A percentile compares a stretch with the other conserved stretches of the same genome.
These are phyloP conservation scores for Diplodia sapinea DNA, from an alignment of 2,329 filamentous ascomycete genomes.

Conservation along the genomic window DNA sequence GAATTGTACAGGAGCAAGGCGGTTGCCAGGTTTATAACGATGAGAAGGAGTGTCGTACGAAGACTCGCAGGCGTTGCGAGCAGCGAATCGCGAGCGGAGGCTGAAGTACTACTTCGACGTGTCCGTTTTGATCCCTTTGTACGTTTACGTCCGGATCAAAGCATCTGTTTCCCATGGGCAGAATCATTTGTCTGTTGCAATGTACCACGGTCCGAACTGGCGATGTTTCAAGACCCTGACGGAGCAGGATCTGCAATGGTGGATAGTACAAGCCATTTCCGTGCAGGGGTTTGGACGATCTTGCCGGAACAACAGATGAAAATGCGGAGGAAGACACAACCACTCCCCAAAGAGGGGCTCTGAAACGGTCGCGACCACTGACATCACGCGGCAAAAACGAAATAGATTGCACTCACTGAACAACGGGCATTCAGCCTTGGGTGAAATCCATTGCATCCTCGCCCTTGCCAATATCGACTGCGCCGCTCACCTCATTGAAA, in stretches of 20 bases:
- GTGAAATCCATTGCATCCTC: slow-evolving; percentile 26
- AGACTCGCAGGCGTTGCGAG: neutral
- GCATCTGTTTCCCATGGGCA: neutral
- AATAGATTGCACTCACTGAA: slow-evolving; percentile 13
- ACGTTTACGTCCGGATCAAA: neutral
- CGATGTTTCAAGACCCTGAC: neutral
- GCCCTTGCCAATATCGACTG: slow-evolving; percentile 70
- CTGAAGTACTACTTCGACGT: neutral
- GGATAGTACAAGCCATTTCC: neutral
- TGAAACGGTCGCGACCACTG: neutral
- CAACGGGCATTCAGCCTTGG: slow-evolving; percentile 21
- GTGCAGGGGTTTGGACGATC: slow-evolving; percentile 11
- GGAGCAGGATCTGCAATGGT: slow-evolving; percentile 6
- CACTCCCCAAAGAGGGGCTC: neutral
- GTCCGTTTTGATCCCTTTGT: neutral
- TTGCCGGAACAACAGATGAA: neutral
- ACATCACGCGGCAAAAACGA: slow-evolving; percentile 6
- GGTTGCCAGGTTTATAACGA: neutral
- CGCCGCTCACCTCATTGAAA: slow-evolving; percentile 86
- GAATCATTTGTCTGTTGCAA: slow-evolving; percentile 1
- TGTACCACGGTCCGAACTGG: neutral
- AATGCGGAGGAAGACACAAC: neutral
- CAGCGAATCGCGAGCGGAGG: neutral
- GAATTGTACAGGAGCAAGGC: neutral
- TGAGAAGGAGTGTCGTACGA: neutral